Percentiles rank a stretch among this genome's conserved stretches.
Conservation (phyloP, 2,329 filamentous ascomycete genomes). For the Cercospora sojina region DNA sequence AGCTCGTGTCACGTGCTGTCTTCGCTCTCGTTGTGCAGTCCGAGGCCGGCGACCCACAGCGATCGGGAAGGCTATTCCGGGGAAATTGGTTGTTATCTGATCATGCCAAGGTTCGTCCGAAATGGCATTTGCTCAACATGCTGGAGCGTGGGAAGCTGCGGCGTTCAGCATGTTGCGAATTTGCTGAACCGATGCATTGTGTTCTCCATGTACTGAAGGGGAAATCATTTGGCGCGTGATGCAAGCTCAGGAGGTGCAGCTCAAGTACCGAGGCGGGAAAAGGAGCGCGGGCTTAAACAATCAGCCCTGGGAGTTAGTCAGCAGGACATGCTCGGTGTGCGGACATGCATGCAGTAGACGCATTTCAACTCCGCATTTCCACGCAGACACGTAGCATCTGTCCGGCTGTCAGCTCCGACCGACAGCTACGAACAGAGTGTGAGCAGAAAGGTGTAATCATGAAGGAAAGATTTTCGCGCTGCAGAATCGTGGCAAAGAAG, state of each 20-base stretch:
- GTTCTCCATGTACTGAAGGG: neutral
- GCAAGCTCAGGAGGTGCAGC: neutral
- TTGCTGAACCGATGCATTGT: neutral
- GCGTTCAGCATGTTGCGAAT: neutral
- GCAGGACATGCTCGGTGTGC: neutral
- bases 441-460: neutral
- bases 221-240: neutral
- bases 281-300: neutral
- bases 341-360: neutral
- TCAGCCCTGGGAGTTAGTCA: neutral
- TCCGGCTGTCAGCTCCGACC: neutral
- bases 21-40: neutral
- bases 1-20: neutral
- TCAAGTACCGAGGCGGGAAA: neutral
- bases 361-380: neutral
- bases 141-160: neutral
- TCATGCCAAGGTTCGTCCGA: neutral
- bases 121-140: neutral
- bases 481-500: neutral
- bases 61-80: neutral
- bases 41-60: neutral
- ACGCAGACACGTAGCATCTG: neutral
- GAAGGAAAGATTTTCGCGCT: neutral
- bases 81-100: constrained; percentile 1
- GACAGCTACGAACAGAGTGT: neutral